Evolutionary conservation across 768 basidiomycete genomes (phyloP).

Genomic region (Collybiopsis confluens): DNA sequence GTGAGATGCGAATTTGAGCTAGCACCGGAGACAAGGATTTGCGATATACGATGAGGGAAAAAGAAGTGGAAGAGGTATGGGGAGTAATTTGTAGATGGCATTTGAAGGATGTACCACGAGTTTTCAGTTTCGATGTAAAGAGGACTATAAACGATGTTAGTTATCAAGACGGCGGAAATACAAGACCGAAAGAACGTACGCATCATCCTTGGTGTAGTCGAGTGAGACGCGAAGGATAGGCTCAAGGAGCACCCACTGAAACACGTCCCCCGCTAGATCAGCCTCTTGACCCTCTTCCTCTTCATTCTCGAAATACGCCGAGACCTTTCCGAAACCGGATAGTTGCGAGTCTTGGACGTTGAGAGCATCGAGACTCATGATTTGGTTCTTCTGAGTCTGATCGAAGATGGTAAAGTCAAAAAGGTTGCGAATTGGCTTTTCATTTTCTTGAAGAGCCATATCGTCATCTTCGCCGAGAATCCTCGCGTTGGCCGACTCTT

Average conservation of each 20-base stretch:
- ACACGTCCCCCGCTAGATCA: constrained; percentile 27
- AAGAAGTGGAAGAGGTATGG: constrained; percentile 45
- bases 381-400: constrained; percentile 34
- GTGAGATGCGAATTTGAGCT: constrained; percentile 24
- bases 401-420: constrained; percentile 62
- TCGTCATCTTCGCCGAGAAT: constrained; percentile 37
- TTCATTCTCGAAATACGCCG: constrained; percentile 43
- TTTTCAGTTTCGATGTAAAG: constrained; percentile 61
- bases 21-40: constrained; percentile 38
- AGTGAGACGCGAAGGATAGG: constrained; percentile 44
- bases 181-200: constrained; percentile 37
- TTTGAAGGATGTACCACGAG: constrained; percentile 58
- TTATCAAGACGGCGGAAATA: background rate
- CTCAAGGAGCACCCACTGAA: constrained; percentile 41
- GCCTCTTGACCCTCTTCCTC: constrained; percentile 66
- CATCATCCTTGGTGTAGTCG: constrained; percentile 44
- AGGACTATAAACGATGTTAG: constrained; percentile 35
- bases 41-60: constrained; percentile 45
- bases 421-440: constrained; percentile 56
- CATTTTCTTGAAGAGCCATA: constrained; percentile 21
- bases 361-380: constrained; percentile 46
- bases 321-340: constrained; percentile 53
- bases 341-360: constrained; percentile 36
- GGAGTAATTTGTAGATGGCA: constrained; percentile 43
- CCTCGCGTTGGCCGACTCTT: constrained; percentile 19